Conservation (phyloP, 2,329 filamentous ascomycete species). For the Tolypocladium ovalisporum region DNA sequence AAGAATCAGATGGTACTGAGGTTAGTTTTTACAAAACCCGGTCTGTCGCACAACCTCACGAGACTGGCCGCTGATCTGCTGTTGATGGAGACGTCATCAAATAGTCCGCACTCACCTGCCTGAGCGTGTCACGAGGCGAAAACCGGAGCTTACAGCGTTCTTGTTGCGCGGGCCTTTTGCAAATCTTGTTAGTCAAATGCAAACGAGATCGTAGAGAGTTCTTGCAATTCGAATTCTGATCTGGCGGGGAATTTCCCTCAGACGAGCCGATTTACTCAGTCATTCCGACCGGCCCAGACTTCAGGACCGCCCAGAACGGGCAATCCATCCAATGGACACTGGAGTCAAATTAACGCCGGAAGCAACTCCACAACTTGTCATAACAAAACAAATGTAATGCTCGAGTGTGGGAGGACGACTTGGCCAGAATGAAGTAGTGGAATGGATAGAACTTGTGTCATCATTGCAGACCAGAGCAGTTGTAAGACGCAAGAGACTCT, state of each 20-base stretch:
- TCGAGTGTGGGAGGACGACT: constrained; percentile 67
- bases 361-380: constrained; percentile 68
- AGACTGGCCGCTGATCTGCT: too few species aligned
- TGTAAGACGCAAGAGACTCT: too few species aligned
- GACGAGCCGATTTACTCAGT: constrained; percentile 62
- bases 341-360: constrained; percentile 49
- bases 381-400: constrained; percentile 30
- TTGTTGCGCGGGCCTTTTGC: neutral
- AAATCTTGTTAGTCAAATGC: neutral
- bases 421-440: constrained; percentile 56
- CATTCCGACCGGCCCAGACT: constrained; percentile 45
- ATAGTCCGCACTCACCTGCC: too few species aligned
- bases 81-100: too few species aligned
- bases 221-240: neutral
- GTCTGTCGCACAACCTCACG: too few species aligned
- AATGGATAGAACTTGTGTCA: constrained; percentile 61
- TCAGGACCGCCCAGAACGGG: constrained; percentile 42
- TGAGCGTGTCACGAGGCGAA: too few species aligned
- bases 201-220: neutral
- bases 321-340: constrained; percentile 34
- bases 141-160: neutral
- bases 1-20: too few species aligned
- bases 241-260: constrained; percentile 17
- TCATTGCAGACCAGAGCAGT: constrained; percentile 14
- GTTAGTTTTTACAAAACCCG: too few species aligned